Evolutionary conservation across 768 basidiomycete genomes (phyloP), one percentile per base, ranked within the genome.

Genomic region (Chalciporus piperatus): DNA sequence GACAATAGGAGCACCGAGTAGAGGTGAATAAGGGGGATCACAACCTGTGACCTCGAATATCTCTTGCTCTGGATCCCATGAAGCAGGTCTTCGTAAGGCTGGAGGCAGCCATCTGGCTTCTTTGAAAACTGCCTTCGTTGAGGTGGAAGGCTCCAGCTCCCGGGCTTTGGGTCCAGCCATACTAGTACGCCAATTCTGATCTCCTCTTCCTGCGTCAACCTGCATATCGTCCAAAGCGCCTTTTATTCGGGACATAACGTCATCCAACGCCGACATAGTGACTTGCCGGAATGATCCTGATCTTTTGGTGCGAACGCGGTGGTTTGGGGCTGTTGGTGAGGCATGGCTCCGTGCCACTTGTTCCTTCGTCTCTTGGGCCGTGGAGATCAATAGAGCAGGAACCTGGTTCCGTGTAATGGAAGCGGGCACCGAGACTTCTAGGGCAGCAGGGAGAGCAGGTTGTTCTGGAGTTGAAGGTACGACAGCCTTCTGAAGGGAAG

Each of bases 231-330:
- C 79, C 50, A 93, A 61, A 13, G 85, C 91, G 28, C 88, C 90
- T 61, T 85, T 92, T 61, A 93, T 92, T 38, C 91, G 81, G 6
- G 87, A 89, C 80, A 93, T 90, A 23, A 83, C 80, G 62, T 93
- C 89, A 61, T 89, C 83, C 55, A 92, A 70, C 16, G 89, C 79
- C 3, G 88, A 84, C 82, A 91, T 89, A 27, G 78, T 69, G 17
- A 73, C 75, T 44, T 82, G 78, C 40, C 76, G 71, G 56, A 71
- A 80, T 4, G 70, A 62, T 8, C 64, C 49, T 11, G 57, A 52
- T 11, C 51, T 58, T 49, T 59, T 67, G 27, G 16, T n/a, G 35
- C 50, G 38, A 25, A 47, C 52, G 32, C 67, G 68, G 37, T 70
- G 61, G 3, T 60, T 50, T 27, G 57, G 51, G 25, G 25, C 22